Evolutionary conservation across 441 rosid species (phyloP), one percentile per base, ranked within the genome.

Genomic region (Gossypium gossypioides): DNA sequence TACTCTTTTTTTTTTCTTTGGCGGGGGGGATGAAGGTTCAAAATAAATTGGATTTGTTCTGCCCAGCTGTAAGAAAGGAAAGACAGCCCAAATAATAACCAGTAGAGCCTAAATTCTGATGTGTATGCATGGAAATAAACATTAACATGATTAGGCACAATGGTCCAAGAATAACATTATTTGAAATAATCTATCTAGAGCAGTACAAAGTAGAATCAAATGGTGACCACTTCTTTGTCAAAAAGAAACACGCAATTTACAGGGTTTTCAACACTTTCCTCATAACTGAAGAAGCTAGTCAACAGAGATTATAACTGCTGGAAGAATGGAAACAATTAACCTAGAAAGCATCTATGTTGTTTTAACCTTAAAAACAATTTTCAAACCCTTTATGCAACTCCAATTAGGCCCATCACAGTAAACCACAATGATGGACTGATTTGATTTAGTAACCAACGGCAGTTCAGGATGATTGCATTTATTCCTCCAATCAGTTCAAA

Each of bases 151-250:
- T 16, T 48, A 15, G 25, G 58, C 59, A 68, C 24, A 51, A 27
- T 50, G 71, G 71, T 68, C 27, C 50, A 52, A 32, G 72, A 51
- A 4, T 16, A 68, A 51, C 72, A 51, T 52, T 50, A 25, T 29
- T 68, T 69, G 27, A 19, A 52, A 54, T 4, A 6, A 54, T 54
- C 6, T 44, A 32, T 54, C 29, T 25, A 54, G 6, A 29, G 50
- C 62, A 29, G 32, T 19, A 32, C 40, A 29, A 50, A 51, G 22
- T 50, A 50, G 59, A 67, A 67, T 27, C 44, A 67, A n/a, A 15
- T 15, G 58, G 27, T 67, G 71, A 25, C 24, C 58, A 1, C 58
- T n/a, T 48, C 51, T 67, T 48, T 18, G 34, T 67, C 71, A n/a
- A 25, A 6, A 56, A 67, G 58, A 48, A 15, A 2, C 58, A 46